A percentile compares a stretch with the other conserved stretches of the same genome.
phyloP scores from a whole-genome alignment of 2,329 filamentous ascomycete species.

The Aspergillus neoniger region DNA sequence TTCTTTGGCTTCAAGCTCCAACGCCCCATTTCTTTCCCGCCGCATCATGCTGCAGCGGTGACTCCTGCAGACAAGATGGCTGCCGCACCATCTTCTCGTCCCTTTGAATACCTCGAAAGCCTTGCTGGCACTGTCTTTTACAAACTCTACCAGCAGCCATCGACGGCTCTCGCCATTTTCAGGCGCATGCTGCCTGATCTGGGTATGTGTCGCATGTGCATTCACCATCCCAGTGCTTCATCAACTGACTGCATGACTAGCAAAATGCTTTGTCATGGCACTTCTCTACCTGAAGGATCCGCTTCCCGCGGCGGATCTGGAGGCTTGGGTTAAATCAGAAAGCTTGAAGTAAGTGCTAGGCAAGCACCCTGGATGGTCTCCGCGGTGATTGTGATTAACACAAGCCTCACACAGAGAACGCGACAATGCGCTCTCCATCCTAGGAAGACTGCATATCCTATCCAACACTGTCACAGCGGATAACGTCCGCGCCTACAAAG shows the following conservation, averaged over 20 bases:
- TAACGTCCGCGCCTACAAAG: constrained; percentile 68
- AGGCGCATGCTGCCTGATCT: constrained; percentile 94
- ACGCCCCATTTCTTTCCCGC: constrained; percentile 11
- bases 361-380: background rate
- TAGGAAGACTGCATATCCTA: constrained; percentile 85
- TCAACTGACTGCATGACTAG: constrained; percentile 46
- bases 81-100: constrained; percentile 56
- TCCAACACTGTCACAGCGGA: constrained; percentile 63
- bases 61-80: constrained; percentile 49
- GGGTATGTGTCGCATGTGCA: constrained; percentile 55
- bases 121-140: constrained; percentile 86
- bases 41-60: constrained; percentile 32
- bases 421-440: constrained; percentile 78
- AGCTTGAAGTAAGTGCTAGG: constrained; percentile 53
- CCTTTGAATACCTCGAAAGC: constrained; percentile 89
- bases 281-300: constrained; percentile 87
- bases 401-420: constrained; percentile 60
- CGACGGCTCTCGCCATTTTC: constrained; percentile 92
- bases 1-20: background rate
- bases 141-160: constrained; percentile 92
- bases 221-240: constrained; percentile 3
- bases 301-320: constrained; percentile 76
- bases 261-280: constrained; percentile 94
- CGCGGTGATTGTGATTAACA: background rate
- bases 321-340: constrained; percentile 77